These are phyloP conservation scores for Elsinoe perseae DNA, from an alignment of 2,329 filamentous ascomycete genomes.

Conservation along the genomic window DNA sequence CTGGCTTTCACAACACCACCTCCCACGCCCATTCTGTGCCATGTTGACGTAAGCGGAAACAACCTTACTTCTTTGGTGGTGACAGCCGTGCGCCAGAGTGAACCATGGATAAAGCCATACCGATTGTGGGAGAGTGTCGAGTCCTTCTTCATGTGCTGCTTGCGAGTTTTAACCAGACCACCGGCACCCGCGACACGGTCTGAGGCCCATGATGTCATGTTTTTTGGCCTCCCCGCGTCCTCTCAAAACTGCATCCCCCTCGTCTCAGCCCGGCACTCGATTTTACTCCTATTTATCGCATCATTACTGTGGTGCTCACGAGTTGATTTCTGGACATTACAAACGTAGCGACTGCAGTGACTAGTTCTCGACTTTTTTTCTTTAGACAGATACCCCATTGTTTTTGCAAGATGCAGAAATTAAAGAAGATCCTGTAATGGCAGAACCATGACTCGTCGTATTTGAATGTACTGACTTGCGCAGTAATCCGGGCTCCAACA, in stretches of 20 bases:
- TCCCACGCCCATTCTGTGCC: not conserved
- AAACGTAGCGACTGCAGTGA: not conserved
- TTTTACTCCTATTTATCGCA: conserved; percentile 1
- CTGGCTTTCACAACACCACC: conserved; percentile 8
- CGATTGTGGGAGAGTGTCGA: not conserved
- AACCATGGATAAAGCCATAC: conserved; percentile 1
- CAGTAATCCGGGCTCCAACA: conserved; percentile 27
- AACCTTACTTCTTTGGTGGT: not conserved
- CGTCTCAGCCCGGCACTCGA: not conserved
- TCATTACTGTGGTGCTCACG: not conserved
- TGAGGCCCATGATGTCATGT: conserved; percentile 3
- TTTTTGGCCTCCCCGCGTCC: conserved; percentile 2
- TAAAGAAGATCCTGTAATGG: conserved; percentile 38
- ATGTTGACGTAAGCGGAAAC: conserved; percentile 13
- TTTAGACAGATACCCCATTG: conserved; percentile 9
- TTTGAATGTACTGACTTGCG: conserved; percentile 8
- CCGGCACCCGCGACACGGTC: not conserved
- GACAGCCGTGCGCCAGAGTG: conserved; percentile 13
- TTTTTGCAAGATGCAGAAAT: conserved; percentile 34
- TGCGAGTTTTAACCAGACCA: not conserved
- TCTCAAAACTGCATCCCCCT: conserved; percentile 6
- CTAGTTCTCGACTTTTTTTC: not conserved
- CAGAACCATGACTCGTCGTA: not conserved
- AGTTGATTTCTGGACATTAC: not conserved
- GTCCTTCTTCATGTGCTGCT: not conserved